Evolutionary conservation across 306 rosid genomes (phyloP), one percentile per base, ranked within the genome.

Genomic region (Erythrophleum fordii): DNA sequence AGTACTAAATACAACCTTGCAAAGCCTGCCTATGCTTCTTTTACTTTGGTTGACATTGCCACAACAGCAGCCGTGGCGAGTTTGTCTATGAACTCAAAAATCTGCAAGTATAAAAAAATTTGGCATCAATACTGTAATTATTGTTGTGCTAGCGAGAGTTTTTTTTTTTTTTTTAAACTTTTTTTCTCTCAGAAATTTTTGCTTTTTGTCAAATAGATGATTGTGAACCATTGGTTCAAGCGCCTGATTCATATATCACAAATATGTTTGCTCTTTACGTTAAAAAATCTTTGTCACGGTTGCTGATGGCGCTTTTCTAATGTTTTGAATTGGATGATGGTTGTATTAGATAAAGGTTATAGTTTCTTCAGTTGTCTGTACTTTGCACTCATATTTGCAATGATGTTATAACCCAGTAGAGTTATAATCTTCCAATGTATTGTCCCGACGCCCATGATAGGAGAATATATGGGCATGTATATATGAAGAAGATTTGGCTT

Each of bases 1-100:
- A 84, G 74, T 83, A 81, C 58, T 92, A 78, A 77, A 46, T 41
- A 26, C 51, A 25, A 75, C 68, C 52, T 28, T 77, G 77, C 73
- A 80, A 80, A 72, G 56, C 31, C 71, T 81, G 69, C 53, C 58
- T 81, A 25, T 18, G 68, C 69, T 60, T 28, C 3, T 77, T 18
- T 58, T 45, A 55, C 72, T 45, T 68, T 60, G 52, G 35, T n/a
- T 51, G 31, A 46, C 69, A 62, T 86, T 81, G 56, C 64, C 25
- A 73, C 73, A 76, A 37, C 51, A 67, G 66, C 51, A 68, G 77
- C 78, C 29, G 49, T 61, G 68, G 17, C 64, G 51, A 78, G 42
- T 20, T 60, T 56, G 45, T 13, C 26, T 11, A 6, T 26, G 26
- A 72, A 55, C 73, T 67, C 37, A 9, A 10, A 52, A 73, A 56